phyloP scores from a whole-genome alignment of 1,284 basidiomycete genomes.

The Ustilago shanxiensis region DNA sequence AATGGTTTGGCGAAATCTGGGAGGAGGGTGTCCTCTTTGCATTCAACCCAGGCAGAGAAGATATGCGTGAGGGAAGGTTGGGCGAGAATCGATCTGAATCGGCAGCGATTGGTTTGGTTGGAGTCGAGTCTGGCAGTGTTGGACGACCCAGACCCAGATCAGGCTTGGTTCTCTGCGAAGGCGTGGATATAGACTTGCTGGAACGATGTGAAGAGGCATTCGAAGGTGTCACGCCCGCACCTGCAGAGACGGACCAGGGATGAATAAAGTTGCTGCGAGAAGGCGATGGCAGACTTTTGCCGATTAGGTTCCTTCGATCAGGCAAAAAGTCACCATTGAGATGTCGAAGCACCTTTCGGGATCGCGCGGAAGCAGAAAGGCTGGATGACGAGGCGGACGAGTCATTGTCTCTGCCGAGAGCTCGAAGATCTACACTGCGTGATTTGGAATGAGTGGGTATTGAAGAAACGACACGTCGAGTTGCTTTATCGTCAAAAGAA shows the following conservation, averaged over 20 bases:
- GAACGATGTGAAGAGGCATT: slow-evolving; percentile 37
- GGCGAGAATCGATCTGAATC: slow-evolving; percentile 26
- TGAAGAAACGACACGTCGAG: slow-evolving; percentile 33
- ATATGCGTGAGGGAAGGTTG: slow-evolving; percentile 25
- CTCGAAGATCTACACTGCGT: slow-evolving; percentile 49
- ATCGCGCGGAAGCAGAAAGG: slow-evolving; percentile 6
- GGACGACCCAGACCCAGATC: slow-evolving; percentile 30
- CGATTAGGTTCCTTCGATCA: slow-evolving; percentile 33
- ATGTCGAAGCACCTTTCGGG: slow-evolving; percentile 20
- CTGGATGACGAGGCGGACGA: neutral
- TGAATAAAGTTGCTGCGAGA: slow-evolving; percentile 18
- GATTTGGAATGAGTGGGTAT: slow-evolving; percentile 45
- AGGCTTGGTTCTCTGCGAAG: slow-evolving; percentile 4
- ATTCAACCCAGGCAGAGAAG: slow-evolving; percentile 23
- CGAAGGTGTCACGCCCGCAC: neutral
- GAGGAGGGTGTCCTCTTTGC: slow-evolving; percentile 27
- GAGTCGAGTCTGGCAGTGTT: neutral
- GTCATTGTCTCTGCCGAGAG: slow-evolving; percentile 30
- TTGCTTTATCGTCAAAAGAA: slow-evolving; percentile 15
- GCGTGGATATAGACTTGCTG: slow-evolving; percentile 18
- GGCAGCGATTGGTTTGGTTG: slow-evolving; percentile 6
- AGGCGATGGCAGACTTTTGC: slow-evolving; percentile 15
- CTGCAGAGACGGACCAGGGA: slow-evolving; percentile 32
- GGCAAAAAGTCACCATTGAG: slow-evolving; percentile 34
- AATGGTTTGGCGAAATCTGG: slow-evolving; percentile 52